phyloP scores from a whole-genome alignment of 805 yeast genomes.

The Starmerella sp. region DNA sequence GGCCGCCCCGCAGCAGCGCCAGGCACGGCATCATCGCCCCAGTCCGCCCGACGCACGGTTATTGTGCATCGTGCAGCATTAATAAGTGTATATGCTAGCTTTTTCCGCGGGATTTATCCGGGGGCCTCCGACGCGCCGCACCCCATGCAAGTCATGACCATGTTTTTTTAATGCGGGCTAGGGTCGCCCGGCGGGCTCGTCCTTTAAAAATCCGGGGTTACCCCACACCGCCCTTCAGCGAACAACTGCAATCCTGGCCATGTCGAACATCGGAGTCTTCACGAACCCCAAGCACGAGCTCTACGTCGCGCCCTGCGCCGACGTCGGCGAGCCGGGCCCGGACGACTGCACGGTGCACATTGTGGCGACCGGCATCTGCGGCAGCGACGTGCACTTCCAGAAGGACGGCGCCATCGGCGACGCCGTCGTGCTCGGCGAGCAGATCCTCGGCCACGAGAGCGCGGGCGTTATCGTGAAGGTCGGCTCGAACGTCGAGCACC shows the following conservation, averaged over 20 bases:
- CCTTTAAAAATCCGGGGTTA: neutral
- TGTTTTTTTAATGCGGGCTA: neutral
- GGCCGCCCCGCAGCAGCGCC: too few relatives aligned
- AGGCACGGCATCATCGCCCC: too few relatives aligned
- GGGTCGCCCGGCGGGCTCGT: neutral
- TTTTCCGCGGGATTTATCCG: too few relatives aligned
- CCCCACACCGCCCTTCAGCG: neutral
- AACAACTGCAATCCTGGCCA: neutral
- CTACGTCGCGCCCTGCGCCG: conserved; percentile 23
- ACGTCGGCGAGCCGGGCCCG: conserved; percentile 22
- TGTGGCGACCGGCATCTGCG: conserved; percentile 62
- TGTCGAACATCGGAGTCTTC: conserved; percentile 26
- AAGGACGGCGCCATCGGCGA: conserved; percentile 51
- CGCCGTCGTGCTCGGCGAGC: conserved; percentile 50
- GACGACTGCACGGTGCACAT: conserved; percentile 44
- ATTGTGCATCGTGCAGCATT: too few relatives aligned
- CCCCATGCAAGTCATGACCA: too few relatives aligned
- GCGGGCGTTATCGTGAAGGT: conserved; percentile 42
- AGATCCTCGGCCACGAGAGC: conserved; percentile 47
- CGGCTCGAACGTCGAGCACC: conserved; percentile 38
- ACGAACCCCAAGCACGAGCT: conserved; percentile 29
- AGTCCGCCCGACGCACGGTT: too few relatives aligned
- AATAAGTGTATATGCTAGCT: too few relatives aligned
- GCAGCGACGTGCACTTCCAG: conserved; percentile 62
- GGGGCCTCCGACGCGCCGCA: too few relatives aligned